Evolutionary conservation across 768 basidiomycete species (phyloP).

Genomic region (Phlebiopsis flavidoalba): DNA sequence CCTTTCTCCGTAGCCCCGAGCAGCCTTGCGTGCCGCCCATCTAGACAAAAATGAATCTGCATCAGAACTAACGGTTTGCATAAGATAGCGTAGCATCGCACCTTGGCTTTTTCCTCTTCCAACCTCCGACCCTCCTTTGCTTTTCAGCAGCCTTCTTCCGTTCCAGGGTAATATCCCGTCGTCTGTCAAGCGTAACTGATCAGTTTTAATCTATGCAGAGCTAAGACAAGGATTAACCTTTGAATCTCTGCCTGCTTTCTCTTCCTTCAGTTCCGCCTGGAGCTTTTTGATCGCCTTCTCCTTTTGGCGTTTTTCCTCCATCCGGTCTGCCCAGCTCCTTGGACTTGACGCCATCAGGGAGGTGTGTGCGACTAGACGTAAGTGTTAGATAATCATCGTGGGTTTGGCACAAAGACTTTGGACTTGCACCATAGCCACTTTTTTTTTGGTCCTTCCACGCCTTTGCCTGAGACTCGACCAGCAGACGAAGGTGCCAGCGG

Average conservation of each 20-base stretch:
- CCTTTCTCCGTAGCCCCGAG: conserved; percentile 64
- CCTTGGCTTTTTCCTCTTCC: conserved; percentile 64
- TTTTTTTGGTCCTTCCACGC: conserved; percentile 24
- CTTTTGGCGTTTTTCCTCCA: conserved; percentile 62
- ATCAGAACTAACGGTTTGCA: background rate
- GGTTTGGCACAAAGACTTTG: conserved; percentile 41
- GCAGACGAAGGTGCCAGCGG: conserved; percentile 49
- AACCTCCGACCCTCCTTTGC: conserved; percentile 59
- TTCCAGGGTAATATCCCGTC: conserved; percentile 62
- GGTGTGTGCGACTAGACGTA: conserved; percentile 55
- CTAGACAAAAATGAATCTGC: conserved; percentile 30
- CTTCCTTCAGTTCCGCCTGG: conserved; percentile 67
- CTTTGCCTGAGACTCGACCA: conserved; percentile 67
- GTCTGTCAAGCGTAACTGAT: conserved; percentile 31
- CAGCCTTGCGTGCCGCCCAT: conserved; percentile 80
- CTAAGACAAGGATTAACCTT: conserved; percentile 36
- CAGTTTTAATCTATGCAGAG: background rate
- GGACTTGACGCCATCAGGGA: conserved; percentile 59
- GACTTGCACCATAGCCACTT: conserved; percentile 48
- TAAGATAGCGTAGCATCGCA: conserved; percentile 19
- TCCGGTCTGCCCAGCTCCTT: conserved; percentile 64
- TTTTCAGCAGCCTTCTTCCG: conserved; percentile 70
- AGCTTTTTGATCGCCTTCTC: conserved; percentile 70
- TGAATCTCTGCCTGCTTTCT: conserved; percentile 65
- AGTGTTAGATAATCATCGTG: background rate